A percentile compares a stretch with the other conserved stretches of the same genome.
phyloP scores from a whole-genome alignment of 148 eudicot genomes.

The Chenopodium suecicum region DNA sequence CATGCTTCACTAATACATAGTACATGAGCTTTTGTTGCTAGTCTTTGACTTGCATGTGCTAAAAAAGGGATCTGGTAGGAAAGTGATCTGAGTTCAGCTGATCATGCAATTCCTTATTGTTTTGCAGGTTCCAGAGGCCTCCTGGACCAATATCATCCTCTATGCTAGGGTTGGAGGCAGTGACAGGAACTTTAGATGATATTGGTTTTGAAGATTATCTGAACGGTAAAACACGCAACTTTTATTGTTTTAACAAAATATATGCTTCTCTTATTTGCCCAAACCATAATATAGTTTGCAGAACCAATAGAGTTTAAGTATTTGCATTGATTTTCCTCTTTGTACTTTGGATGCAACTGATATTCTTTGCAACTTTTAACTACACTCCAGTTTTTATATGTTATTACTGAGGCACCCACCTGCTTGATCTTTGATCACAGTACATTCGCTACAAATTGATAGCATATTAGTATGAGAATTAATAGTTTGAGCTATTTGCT shows the following conservation, averaged over 20 bases:
- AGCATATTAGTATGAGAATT: neutral
- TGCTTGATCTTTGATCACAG: neutral
- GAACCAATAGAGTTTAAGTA: neutral
- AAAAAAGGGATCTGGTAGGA: neutral
- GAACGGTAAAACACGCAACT: constrained; percentile 46
- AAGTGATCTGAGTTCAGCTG: neutral
- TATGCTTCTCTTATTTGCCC: neutral
- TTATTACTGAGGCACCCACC: neutral
- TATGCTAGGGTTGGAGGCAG: constrained; percentile 80
- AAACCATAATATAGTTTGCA: neutral
- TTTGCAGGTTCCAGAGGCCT: constrained; percentile 87
- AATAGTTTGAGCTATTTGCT: neutral
- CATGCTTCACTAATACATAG: neutral
- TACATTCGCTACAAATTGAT: neutral
- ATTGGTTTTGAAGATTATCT: constrained; percentile 88
- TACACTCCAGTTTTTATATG: neutral
- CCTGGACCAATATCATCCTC: constrained; percentile 86
- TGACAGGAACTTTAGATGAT: constrained; percentile 65
- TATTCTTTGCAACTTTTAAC: no score
- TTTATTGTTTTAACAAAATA: neutral
- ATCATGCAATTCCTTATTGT: neutral
- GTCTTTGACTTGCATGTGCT: neutral
- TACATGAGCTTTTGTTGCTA: neutral
- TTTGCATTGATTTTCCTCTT: neutral
- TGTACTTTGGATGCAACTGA: neutral